phyloP scores from a whole-genome alignment of 805 yeast species.

The Candida glaebosa region DNA sequence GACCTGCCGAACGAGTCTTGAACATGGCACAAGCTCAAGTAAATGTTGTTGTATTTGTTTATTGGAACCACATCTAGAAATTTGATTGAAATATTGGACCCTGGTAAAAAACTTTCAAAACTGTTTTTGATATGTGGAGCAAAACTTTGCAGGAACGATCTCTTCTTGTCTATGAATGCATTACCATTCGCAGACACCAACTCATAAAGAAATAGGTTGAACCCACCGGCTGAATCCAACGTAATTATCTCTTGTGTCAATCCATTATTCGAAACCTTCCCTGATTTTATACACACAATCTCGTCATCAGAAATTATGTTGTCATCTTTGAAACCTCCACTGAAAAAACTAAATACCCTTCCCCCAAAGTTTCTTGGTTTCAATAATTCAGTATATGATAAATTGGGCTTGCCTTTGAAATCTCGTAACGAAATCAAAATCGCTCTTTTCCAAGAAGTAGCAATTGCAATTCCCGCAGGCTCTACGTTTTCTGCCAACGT shows the following conservation, averaged over 20 bases:
- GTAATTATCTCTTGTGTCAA: constrained; percentile 37
- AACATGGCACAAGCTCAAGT: constrained; percentile 37
- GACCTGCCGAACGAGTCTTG: constrained; percentile 12
- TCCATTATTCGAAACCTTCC: constrained; percentile 50
- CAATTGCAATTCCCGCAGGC: constrained; percentile 69
- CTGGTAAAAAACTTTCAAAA: constrained; percentile 42
- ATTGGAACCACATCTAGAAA: constrained; percentile 62
- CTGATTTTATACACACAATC: constrained; percentile 57
- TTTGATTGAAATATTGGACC: constrained; percentile 45
- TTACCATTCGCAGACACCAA: constrained; percentile 25
- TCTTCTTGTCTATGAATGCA: constrained; percentile 23
- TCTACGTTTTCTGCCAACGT: constrained; percentile 57
- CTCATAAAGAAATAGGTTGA: constrained; percentile 28
- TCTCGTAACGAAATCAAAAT: constrained; percentile 63
- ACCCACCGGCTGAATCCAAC: constrained; percentile 44
- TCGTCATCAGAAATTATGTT: constrained; percentile 28
- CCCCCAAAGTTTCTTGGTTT: constrained; percentile 11
- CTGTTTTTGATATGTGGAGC: constrained; percentile 25
- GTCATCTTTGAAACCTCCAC: constrained; percentile 1
- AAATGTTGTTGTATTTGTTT: constrained; percentile 29
- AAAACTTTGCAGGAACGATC: constrained; percentile 30
- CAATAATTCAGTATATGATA: constrained; percentile 33
- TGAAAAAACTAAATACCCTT: constrained; percentile 11
- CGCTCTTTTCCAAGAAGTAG: constrained; percentile 69
- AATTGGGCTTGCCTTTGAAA: constrained; percentile 57